Base-by-base conservation (phyloP, 768 basidiomycete genomes). In the Wakefieldia striispora region DNA sequence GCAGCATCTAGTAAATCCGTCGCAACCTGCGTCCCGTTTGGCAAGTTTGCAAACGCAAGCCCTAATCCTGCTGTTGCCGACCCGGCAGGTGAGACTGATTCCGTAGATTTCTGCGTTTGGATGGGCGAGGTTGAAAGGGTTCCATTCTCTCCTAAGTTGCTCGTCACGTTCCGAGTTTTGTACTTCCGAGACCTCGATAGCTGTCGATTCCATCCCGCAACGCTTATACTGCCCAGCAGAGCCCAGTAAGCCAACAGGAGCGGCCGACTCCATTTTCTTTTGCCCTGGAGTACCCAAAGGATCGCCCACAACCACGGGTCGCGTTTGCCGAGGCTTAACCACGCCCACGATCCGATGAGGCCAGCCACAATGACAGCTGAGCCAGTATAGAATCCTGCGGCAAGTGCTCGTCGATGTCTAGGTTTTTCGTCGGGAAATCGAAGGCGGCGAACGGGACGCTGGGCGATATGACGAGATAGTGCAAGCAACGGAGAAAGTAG, bases 141-240 rank as follows among this genome's bases (percentile, higher is more conserved):
- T 29, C 70, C 58, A 50, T 61, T 67, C 12, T 78, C 76, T 17
- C 65, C 70, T 20, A 66, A 58, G 49, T 63, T 63, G 49, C 45
- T 55, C 39, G 59, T 52, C 43, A 59, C 50, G 53, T 72, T 75
- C 56, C 82, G 69, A 14, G 78, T 72, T 43, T 87, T 73, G 60
- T 84, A 85, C 55, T 82, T 75, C 49, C 92, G 74, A 1, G 86
- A 82, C 51, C 93, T 76, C 6, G 84, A 86, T 41, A 98, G 70
- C 66, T 97, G 95, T 43, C 94, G 77, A 66, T 84, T 93, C 97
- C 97, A 98, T 0, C 91, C 95, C 8, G 88, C 94, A 20, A 98
- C 90, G 50, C 92, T 95, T 49, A 95, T 75, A 54, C 76, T 78
- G 6, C 86, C 88, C 24, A 95, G 68, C 4, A 80, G 69, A 7